Base-by-base conservation (phyloP, 2,329 filamentous ascomycete genomes). In the Trichoderma semiorbis region DNA sequence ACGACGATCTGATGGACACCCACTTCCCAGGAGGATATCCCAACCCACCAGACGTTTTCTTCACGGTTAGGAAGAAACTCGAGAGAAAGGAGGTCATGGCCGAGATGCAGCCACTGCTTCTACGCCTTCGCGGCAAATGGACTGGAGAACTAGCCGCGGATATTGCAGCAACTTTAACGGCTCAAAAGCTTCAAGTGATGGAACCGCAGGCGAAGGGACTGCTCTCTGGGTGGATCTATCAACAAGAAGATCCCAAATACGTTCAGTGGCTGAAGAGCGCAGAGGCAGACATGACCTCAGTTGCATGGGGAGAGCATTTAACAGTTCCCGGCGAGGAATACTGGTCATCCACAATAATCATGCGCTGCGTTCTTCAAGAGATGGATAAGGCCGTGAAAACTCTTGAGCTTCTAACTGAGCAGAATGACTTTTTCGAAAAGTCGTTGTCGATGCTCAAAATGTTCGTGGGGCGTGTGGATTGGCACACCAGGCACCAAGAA, bases 371-470 rank as follows among this genome's bases (percentile, higher is more conserved):
- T n/a, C n/a, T n/a, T n/a, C n/a, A n/a, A n/a, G n/a, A n/a, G n/a
- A n/a, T n/a, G n/a, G n/a, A n/a, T n/a, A n/a, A n/a, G n/a, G n/a
- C n/a, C n/a, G n/a, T n/a, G n/a, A n/a, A n/a, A n/a, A n/a, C n/a
- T n/a, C n/a, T 47, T 1, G 0, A 7, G 16, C 39, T 8, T 2
- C 3, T 5, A 1, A 1, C 39, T 8, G 39, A 5, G 1, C 18
- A 47, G 18, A 7, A 11, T 11, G 2, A 1, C 0, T 6, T 47
- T 21, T 5, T 47, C 2, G 5, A 47, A 47, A 1, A 1, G 43
- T 0, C 0, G 3, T 12, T 47, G 43, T 2, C 1, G 18, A 47
- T 47, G 43, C 3, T 47, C 5, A 47, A 6, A 6, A 6, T 1
- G 8, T 47, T 47, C n/a, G 2, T 47, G 0, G n/a, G 1, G 4